phyloP scores from a whole-genome alignment of 1,139 yeast species.

The Suhomyces wounanorum region DNA sequence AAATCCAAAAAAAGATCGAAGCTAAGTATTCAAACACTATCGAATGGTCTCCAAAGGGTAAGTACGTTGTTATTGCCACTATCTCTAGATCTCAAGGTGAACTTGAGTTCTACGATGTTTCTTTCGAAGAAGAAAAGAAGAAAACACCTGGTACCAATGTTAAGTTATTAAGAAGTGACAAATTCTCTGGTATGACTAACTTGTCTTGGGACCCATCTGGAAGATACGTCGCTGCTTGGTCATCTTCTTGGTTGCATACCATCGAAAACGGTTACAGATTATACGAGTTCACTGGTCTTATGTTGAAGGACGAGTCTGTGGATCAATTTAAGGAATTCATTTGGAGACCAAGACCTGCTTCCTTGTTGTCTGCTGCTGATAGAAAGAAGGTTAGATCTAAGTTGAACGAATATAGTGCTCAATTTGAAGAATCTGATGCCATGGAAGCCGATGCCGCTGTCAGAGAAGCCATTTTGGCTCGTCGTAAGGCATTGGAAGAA shows the following conservation, averaged over 20 bases:
- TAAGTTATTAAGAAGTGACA: conserved; percentile 63
- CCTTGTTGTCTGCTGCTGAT: conserved; percentile 73
- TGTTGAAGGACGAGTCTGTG: conserved; percentile 71
- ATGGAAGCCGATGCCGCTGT: conserved; percentile 96
- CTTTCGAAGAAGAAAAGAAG: conserved; percentile 58
- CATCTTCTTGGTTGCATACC: conserved; percentile 81
- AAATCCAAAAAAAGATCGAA: conserved; percentile 48
- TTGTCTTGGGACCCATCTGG: conserved; percentile 97
- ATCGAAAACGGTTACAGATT: conserved; percentile 90
- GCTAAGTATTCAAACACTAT: conserved; percentile 74
- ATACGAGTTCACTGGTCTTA: conserved; percentile 79
- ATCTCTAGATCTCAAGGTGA: conserved; percentile 65
- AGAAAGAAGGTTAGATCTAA: conserved; percentile 89
- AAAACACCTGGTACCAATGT: conserved; percentile 58
- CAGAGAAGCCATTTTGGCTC: conserved; percentile 82
- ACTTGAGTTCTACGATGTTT: conserved; percentile 80
- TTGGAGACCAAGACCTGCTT: conserved; percentile 97
- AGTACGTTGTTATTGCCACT: conserved; percentile 80
- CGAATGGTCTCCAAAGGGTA: conserved; percentile 91
- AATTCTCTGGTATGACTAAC: conserved; percentile 79
- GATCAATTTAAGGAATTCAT: conserved; percentile 86
- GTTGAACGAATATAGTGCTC: conserved; percentile 85
- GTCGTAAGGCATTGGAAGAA: conserved; percentile 80
- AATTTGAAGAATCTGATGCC: conserved; percentile 93
- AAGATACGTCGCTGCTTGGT: conserved; percentile 84